Percentiles rank a stretch among this genome's conserved stretches.
phyloP scores from a whole-genome alignment of 768 basidiomycete genomes.

The Candolleomyces aberdarensis region DNA sequence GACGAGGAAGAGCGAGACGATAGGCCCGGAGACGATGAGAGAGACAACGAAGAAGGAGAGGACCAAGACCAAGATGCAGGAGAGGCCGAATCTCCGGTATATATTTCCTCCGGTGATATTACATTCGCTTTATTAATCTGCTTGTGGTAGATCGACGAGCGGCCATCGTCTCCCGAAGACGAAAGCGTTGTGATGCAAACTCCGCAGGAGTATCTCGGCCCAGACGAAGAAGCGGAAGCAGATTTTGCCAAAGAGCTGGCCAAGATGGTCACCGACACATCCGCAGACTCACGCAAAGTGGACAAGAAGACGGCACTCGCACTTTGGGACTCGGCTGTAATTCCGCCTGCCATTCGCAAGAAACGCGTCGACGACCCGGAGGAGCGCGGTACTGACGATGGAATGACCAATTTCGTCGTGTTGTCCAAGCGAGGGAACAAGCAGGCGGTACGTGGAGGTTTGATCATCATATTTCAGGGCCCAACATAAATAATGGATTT shows the following conservation, averaged over 20 bases:
- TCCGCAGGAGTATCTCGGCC: constrained; percentile 70
- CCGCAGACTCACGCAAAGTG: constrained; percentile 77
- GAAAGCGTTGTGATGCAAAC: constrained; percentile 65
- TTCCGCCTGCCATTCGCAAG: constrained; percentile 63
- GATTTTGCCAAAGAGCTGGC: constrained; percentile 96
- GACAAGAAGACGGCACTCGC: constrained; percentile 86
- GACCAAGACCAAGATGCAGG: constrained; percentile 44
- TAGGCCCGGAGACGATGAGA: constrained; percentile 42
- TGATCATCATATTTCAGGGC: background rate
- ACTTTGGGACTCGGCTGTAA: constrained; percentile 86
- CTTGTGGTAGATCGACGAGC: constrained; percentile 50
- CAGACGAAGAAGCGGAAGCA: constrained; percentile 84
- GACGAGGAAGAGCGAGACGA: constrained; percentile 66
- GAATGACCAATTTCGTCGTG: constrained; percentile 88
- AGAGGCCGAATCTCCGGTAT: constrained; percentile 53
- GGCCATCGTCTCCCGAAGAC: constrained; percentile 80
- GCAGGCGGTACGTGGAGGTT: constrained; percentile 61
- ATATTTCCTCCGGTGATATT: constrained; percentile 12
- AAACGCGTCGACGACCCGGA: constrained; percentile 56
- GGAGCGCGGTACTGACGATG: constrained; percentile 25
- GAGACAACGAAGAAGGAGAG: constrained; percentile 59
- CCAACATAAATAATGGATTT: constrained; percentile 6
- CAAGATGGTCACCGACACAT: constrained; percentile 88
- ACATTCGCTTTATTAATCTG: background rate
- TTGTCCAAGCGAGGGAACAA: constrained; percentile 92